Base-by-base conservation (phyloP, 1,284 basidiomycete genomes). In the Mycena sp. region DNA sequence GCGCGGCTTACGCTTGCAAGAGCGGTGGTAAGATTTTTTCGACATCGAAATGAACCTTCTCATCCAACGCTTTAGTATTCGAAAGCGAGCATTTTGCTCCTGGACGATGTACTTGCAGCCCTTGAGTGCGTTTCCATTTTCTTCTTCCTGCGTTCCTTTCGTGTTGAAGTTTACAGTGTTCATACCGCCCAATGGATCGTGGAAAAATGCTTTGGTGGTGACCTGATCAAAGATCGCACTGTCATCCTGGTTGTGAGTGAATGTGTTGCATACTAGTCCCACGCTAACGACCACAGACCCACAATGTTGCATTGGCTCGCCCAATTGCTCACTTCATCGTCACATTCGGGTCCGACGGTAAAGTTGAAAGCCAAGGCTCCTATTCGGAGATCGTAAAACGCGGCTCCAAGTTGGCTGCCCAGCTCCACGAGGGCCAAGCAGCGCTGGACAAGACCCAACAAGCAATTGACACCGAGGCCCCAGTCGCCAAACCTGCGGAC, bases 131-230 rank as follows among this genome's bases (percentile, higher is more conserved):
- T 41, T 10, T 19, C 7, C 23, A 2, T 2, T 21, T 51, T 11
- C 16, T 51, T 7, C 9, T 23, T 6, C 21, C 37, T 4, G 19
- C 3, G 11, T 19, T 16, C n/a, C n/a, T n/a, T n/a, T n/a, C 44
- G 30, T 26, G 14, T 32, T 60, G 63, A 37, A 68, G 78, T 26
- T 77, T 9, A 35, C 43, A 65, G 51, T 70, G 84, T 87, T 6
- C 85, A 90, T 65, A 94, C 92, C 0, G 83, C 91, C 0, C 86
- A 86, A 67, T 93, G 86, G 85, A 89, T 94, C 61, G 86, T 94
- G 11, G 86, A 93, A 19, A 85, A 92, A 55, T 90, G 91, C 68
- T 85, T 95, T 75, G 75, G 78, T 44, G 90, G 92, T 4, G 87
- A 90, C 64, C 78, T 94, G 9, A 77, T 94, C 92, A 14, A 35